Evolutionary conservation across 495 filamentous ascomycete genomes (phyloP), one percentile per base, ranked within the genome.

Genomic region (Penicillium antarcticum): DNA sequence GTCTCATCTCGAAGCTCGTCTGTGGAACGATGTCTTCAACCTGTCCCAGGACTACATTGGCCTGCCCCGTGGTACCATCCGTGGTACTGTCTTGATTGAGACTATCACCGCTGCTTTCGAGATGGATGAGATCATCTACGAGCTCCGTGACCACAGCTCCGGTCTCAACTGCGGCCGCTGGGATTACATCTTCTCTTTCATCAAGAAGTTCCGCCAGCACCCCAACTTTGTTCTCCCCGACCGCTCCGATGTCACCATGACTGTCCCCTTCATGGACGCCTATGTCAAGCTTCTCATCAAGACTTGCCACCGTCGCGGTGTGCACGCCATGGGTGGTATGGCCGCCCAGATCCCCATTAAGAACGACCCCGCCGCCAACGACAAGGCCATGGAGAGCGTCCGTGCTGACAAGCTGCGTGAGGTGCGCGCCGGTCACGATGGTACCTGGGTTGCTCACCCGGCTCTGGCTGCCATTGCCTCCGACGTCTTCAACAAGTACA

Each of bases 101-200:
- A 99, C 94, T 49, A 97, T 99, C 72, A 77, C 90, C 19, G 94
- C 95, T 26, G 95, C 91, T n/a, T 99, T 99, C 60, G 95, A 99
- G 78, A 99, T 99, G 94, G 94, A 99, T 52, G 94, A 98, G 86
- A 97, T 98, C 72, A 97, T 99, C 71, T 99, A 96, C 76, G 94
- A 99, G 73, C 86, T 99, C 55, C 89, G 94, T 33, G 92, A 97
- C 66, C 94, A 99, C 78, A 90, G 85, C 71, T 87, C 94, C 10
- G 94, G 94, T 45, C 81, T 99, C 56, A 99, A 99, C 80, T 99
- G 94, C 72, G 94, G 94, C 43, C 87, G 94, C 43, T 99, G 94
- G 94, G 94, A 99, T 68, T 99, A 99, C 80, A 97, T 99, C 76
- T 98, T 99, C 80, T 92, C 86, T 70, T 89, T 94, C 65, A 99